A percentile compares a stretch with the other conserved stretches of the same genome.
Conservation (phyloP, 768 basidiomycete species). For the Naganishia antarctica region DNA sequence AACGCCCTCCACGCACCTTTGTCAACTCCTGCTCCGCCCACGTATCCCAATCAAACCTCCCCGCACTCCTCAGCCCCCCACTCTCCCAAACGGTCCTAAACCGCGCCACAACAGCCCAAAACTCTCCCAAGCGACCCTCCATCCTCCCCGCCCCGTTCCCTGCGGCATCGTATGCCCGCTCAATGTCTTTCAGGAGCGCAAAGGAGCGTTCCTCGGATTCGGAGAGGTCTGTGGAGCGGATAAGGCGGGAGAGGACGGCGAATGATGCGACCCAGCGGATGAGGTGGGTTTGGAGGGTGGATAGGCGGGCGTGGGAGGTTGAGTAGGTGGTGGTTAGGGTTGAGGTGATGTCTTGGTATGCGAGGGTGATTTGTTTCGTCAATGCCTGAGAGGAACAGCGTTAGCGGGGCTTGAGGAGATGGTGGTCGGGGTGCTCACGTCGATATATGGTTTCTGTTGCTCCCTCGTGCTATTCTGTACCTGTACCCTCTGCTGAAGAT, state of each 20-base stretch:
- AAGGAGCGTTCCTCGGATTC: conserved; percentile 20
- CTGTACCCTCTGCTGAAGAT: conserved; percentile 24
- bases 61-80: conserved; percentile 14
- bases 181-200: conserved; percentile 13
- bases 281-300: conserved; percentile 17
- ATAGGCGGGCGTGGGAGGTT: conserved; percentile 9
- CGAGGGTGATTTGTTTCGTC: conserved; percentile 21
- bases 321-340: conserved; percentile 17
- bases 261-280: conserved; percentile 21
- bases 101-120: conserved; percentile 24
- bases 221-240: conserved; percentile 20
- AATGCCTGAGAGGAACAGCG: neutral
- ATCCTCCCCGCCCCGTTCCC: conserved; percentile 26
- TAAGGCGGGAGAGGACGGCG: conserved; percentile 4
- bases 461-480: conserved; percentile 18
- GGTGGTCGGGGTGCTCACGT: neutral
- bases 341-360: conserved; percentile 24
- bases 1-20: neutral
- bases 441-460: conserved; percentile 24
- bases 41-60: conserved; percentile 26
- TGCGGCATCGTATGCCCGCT: conserved; percentile 19
- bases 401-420: neutral
- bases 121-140: conserved; percentile 24
- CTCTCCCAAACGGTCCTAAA: conserved; percentile 22
- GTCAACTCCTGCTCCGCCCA: conserved; percentile 23